phyloP scores from a whole-genome alignment of 2,329 filamentous ascomycete genomes.

The Fusarium sp. region DNA sequence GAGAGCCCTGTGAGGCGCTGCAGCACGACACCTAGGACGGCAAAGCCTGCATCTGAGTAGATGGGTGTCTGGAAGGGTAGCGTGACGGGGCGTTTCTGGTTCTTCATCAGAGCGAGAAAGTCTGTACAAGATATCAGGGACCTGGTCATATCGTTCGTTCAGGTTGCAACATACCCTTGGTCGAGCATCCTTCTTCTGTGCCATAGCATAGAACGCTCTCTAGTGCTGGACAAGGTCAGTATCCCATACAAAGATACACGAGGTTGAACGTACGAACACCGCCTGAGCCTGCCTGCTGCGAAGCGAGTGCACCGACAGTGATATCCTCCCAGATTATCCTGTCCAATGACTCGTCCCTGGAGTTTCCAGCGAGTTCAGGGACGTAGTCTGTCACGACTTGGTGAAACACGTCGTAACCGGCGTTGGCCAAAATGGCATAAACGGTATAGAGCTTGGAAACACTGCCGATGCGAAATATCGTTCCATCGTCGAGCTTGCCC shows the following conservation, averaged over 20 bases:
- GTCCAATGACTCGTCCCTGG: conserved; percentile 1
- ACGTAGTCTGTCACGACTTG: conserved; percentile 43
- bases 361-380: conserved; percentile 36
- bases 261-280: conserved; percentile 4
- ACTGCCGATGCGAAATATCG: conserved; percentile 44
- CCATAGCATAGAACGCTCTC: background rate
- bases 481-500: conserved; percentile 31
- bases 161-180: background rate
- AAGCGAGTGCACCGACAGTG: conserved; percentile 36
- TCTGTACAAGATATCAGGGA: background rate
- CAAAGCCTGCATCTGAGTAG: conserved; percentile 27
- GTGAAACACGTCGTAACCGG: conserved; percentile 35
- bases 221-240: background rate
- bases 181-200: background rate
- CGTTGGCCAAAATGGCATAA: conserved; percentile 39
- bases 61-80: conserved; percentile 7
- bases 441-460: conserved; percentile 44
- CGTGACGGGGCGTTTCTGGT: conserved; percentile 4
- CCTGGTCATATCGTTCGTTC: too few relatives aligned
- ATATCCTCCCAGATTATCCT: conserved; percentile 32
- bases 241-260: background rate
- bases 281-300: conserved; percentile 33
- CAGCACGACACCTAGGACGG: conserved; percentile 10
- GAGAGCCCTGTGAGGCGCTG: background rate
- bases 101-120: conserved; percentile 19